These are phyloP conservation scores for Phtheirospermum japonicum DNA, from an alignment of 257 asterid genomes.

Conservation along the genomic window DNA sequence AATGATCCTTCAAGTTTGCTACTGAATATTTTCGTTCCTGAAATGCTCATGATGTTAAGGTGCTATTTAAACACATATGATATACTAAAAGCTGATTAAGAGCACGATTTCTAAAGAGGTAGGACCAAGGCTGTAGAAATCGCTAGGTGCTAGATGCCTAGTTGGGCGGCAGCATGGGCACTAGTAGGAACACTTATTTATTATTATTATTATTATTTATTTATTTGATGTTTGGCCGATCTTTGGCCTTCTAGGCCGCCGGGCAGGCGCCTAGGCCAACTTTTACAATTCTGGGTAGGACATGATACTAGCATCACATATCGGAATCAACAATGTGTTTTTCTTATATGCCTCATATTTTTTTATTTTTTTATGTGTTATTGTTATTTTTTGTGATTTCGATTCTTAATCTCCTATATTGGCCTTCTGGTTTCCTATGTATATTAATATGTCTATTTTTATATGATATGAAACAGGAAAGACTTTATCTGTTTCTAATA, in stretches of 20 bases:
- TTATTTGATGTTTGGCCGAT: no score
- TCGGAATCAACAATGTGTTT: neutral
- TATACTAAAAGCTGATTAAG: conserved; percentile 5
- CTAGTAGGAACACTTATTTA: neutral
- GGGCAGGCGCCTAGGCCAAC: neutral
- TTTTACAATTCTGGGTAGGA: neutral
- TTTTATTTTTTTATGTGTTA: no score
- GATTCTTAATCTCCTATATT: neutral
- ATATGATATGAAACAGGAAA: conserved; percentile 46
- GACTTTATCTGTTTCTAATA: conserved; percentile 42
- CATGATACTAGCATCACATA: neutral
- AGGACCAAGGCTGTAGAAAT: neutral
- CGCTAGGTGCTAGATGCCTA: neutral
- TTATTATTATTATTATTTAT: no score
- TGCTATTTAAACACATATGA: conserved; percentile 3
- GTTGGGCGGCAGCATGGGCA: neutral
- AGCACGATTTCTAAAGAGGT: conserved; percentile 18
- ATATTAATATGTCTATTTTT: conserved; percentile 14
- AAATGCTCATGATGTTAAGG: conserved; percentile 17
- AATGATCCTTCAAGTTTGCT: conserved; percentile 17
- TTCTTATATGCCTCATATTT: conserved; percentile 16
- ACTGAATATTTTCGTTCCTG: conserved; percentile 11
- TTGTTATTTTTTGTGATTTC: neutral
- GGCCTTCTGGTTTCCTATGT: neutral
- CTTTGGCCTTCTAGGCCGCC: no score